phyloP scores from a whole-genome alignment of 1,284 basidiomycete species.

The Sphagnurus paluster region DNA sequence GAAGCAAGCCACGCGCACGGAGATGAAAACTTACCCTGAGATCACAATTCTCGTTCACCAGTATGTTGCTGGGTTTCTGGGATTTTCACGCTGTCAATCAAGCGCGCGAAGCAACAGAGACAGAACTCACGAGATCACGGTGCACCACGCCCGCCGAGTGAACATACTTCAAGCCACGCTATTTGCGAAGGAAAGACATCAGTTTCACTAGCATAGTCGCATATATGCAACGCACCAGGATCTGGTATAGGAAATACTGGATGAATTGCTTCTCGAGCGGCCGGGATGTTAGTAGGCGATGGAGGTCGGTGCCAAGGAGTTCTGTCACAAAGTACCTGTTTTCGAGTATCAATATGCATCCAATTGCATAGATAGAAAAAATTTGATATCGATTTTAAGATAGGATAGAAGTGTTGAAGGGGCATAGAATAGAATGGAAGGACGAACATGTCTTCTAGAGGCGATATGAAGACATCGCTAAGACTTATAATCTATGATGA shows the following conservation, averaged over 20 bases:
- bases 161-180: slow-evolving; percentile 99
- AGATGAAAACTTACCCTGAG: slow-evolving; percentile 46
- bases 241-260: slow-evolving; percentile 99
- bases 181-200: slow-evolving; percentile 9
- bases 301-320: slow-evolving; percentile 95
- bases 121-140: slow-evolving; percentile 78
- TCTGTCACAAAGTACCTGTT: slow-evolving; percentile 98
- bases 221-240: slow-evolving; percentile 62
- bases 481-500: slow-evolving; percentile 89
- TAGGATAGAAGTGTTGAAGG: slow-evolving; percentile 3
- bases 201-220: slow-evolving; percentile 3
- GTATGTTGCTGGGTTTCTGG: slow-evolving; percentile 98
- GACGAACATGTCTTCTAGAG: slow-evolving; percentile 91
- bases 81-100: slow-evolving; percentile 8
- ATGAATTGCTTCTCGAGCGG: slow-evolving; percentile 99
- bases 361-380: too few species aligned
- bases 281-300: slow-evolving; percentile 93
- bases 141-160: slow-evolving; percentile 99
- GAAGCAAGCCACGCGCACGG: slow-evolving; percentile 5
- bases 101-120: not conserved
- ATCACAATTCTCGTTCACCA: slow-evolving; percentile 99
- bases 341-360: too few species aligned
- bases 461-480: slow-evolving; percentile 99
- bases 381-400: too few species aligned
- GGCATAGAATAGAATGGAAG: not conserved